phyloP scores from a whole-genome alignment of 495 filamentous ascomycete species.

The Parmelia sp. region DNA sequence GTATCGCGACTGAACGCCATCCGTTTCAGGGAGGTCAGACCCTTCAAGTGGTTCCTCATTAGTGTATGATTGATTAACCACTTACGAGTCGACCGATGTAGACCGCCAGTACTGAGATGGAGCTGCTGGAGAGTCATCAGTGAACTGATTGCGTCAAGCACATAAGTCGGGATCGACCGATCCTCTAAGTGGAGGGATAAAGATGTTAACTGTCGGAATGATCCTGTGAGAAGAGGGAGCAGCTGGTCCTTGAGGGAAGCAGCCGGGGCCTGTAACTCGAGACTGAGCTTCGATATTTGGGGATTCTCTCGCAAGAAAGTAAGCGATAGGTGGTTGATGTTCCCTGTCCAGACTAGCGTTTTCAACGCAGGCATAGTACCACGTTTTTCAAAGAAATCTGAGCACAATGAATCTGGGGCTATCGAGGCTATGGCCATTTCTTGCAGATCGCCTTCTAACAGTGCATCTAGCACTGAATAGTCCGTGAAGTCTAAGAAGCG shows the following conservation, averaged over 20 bases:
- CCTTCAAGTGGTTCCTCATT: conserved; percentile 5
- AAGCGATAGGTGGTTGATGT: not conserved
- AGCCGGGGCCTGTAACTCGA: not conserved
- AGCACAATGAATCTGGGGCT: not conserved
- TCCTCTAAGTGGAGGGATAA: not conserved
- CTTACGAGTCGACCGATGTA: not conserved
- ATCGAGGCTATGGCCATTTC: not conserved
- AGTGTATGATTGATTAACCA: conserved; percentile 21
- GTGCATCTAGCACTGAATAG: not conserved
- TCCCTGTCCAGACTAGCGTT: not conserved
- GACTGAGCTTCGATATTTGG: conserved; percentile 6
- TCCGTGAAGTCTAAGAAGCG: not conserved
- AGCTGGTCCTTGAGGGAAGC: not conserved
- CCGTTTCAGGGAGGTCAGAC: conserved; percentile 8
- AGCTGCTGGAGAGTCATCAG: conserved; percentile 18
- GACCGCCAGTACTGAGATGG: conserved; percentile 12
- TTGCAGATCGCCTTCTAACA: not conserved
- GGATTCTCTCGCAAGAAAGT: conserved; percentile 4
- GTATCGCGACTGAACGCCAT: conserved; percentile 17
- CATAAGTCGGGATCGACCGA: not conserved
- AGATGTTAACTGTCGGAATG: conserved; percentile 11
- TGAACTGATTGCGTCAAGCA: not conserved
- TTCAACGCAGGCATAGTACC: not conserved
- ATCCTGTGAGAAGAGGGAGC: conserved; percentile 14
- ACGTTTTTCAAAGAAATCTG: conserved; percentile 8